Base-by-base conservation (phyloP, 345 rosid genomes). In the Abelmoschus esculentus region DNA sequence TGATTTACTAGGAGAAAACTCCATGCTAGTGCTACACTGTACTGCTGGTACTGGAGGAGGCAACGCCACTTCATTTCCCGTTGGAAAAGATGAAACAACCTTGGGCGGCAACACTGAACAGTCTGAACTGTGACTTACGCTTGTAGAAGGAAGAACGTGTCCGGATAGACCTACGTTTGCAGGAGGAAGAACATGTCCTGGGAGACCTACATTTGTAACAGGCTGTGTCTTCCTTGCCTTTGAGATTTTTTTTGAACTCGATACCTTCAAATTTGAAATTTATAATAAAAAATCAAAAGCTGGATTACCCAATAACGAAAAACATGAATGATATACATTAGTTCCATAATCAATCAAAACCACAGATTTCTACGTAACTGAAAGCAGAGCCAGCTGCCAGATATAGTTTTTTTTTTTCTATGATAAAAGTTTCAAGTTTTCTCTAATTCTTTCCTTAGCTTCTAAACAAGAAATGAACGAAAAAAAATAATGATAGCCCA, bases 1-100 rank as follows among this genome's bases (percentile, higher is more conserved):
- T 6, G 90, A 89, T 77, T 81, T 86, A 73, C 74, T 74, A 1
- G 91, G 90, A 28, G 90, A 89, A 71, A 78, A 74, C 63, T 82
- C 84, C 66, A 83, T 55, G 69, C 70, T 67, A 74, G 26, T 22
- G 26, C 26, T 22, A 22, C 78, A 70, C 15, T 49, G 56, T 52
- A 17, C 56, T 6, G 69, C 61, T n/a, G 73, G 53, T 22, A 1
- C 26, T 22, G 26, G 26, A 32, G 88, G 26, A 28, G 58, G 58
- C 15, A 66, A 29, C 71, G 71, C 26, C 50, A n/a, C 50, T 53
- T 73, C 86, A 69, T 79, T 70, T 17, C 60, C 75, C 70, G 50
- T 80, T 0, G 78, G 77, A 47, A 77, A 26, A 18, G 82, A 74
- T 54, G 77, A 18, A 44, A 75, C 68, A 66, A 68, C 71, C 78